Evolutionary conservation across 345 rosid genomes (phyloP), one percentile per base, ranked within the genome.

Genomic region (Abelmoschus esculentus): DNA sequence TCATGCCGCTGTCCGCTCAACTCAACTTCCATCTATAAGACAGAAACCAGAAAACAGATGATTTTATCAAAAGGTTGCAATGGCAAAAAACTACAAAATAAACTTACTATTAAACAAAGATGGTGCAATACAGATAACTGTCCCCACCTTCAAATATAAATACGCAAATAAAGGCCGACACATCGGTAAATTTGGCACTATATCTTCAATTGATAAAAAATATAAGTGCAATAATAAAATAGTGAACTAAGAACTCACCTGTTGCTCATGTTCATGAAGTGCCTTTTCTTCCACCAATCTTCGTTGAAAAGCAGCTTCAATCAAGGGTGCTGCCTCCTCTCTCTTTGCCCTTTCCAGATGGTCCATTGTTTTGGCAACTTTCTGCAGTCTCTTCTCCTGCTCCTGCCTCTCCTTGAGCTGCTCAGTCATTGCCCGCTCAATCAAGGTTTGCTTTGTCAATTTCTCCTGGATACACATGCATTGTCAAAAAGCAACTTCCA

Each of bases 341-440:
- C 99, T 84, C 81, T 95, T 95, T 7, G 99, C 99, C 57, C 99
- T 83, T 81, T 95, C 99, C 77, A 95, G 68, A 75, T 90, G 84
- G 78, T 92, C 99, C 99, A 95, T 88, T 3, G 96, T 92, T 77
- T 89, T 95, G 19, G 81, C 93, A 36, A 88, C 82, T 67, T 90
- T 95, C 52, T 90, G 99, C 5, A 90, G 74, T 69, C 90, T 95
- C 78, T 92, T 95, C 85, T 95, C 99, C 92, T 81, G 83, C 77
- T 95, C 99, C 77, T 91, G 98, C 78, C 93, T 87, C 86, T 87
- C 99, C 82, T 87, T 86, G 31, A 92, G 84, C 78, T 95, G 99
- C 81, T 91, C 98, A 40, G 60, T 90, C 78, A 86, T 61, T 9
- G 96, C 99, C 77, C 89, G 82, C 76, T 86, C 90, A 92, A 86